These are phyloP conservation scores for Alternaria atra DNA, from an alignment of 2,329 filamentous ascomycete genomes.

Conservation along the genomic window DNA sequence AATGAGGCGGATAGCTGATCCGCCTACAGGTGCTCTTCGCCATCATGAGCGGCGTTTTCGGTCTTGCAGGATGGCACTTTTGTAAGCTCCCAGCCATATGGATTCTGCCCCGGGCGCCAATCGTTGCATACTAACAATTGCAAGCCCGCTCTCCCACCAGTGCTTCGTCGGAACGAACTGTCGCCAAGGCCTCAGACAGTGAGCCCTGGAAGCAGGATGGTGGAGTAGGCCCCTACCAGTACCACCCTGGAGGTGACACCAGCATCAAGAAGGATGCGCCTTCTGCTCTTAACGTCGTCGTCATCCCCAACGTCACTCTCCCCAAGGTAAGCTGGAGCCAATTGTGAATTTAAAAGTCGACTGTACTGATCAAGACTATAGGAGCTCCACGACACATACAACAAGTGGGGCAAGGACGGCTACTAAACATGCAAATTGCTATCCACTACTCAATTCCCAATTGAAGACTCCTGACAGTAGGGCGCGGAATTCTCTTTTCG, in stretches of 20 bases:
- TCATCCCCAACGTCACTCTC: conserved; percentile 91
- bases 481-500: conserved; percentile 6
- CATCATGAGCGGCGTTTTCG: conserved; percentile 89
- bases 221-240: conserved; percentile 67
- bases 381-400: conserved; percentile 95
- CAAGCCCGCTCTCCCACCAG: conserved; percentile 84
- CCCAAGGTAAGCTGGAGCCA: conserved; percentile 66
- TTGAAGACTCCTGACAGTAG: background rate
- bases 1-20: conserved; percentile 33
- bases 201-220: conserved; percentile 88
- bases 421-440: conserved; percentile 58
- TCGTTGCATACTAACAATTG: conserved; percentile 22
- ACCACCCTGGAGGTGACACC: conserved; percentile 81
- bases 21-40: conserved; percentile 79
- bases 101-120: conserved; percentile 10
- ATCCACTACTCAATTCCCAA: conserved; percentile 2
- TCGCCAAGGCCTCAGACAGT: conserved; percentile 76
- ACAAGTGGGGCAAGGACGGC: conserved; percentile 99
- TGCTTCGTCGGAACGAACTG: conserved; percentile 79
- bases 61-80: conserved; percentile 89
- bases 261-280: conserved; percentile 86
- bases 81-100: conserved; percentile 60
- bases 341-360: background rate
- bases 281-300: conserved; percentile 92
- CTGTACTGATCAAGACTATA: conserved; percentile 47